A percentile compares a stretch with the other conserved stretches of the same genome.
These are phyloP conservation scores for Saccharomyces hybrid DNA, from an alignment of 1,139 yeast species.

Conservation along the genomic window DNA sequence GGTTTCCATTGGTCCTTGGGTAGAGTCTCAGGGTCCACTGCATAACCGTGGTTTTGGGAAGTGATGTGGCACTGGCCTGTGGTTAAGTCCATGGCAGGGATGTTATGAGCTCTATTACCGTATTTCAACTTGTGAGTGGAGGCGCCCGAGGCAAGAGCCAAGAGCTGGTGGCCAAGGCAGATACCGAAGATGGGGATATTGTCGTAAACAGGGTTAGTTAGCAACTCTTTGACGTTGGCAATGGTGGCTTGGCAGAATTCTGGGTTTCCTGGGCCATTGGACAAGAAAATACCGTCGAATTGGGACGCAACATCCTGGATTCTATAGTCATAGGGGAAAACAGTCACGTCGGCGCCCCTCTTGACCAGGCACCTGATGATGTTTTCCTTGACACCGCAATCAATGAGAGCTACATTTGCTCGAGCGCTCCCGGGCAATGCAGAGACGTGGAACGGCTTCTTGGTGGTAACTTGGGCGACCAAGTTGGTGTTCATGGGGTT, in stretches of 20 bases:
- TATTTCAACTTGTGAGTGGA: constrained; percentile 86
- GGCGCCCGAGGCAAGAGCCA: constrained; percentile 92
- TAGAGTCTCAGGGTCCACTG: constrained; percentile 77
- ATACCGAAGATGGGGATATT: constrained; percentile 92
- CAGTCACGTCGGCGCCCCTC: constrained; percentile 94
- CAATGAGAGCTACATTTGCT: constrained; percentile 82
- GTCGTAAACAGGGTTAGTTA: constrained; percentile 43
- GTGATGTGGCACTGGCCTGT: constrained; percentile 95
- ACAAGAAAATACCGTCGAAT: constrained; percentile 89
- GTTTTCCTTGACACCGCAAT: constrained; percentile 97
- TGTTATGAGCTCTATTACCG: constrained; percentile 98
- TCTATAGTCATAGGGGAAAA: constrained; percentile 92
- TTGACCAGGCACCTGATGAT: constrained; percentile 85
- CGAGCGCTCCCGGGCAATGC: constrained; percentile 26
- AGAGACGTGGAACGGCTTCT: constrained; percentile 86
- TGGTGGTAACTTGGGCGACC: constrained; percentile 90
- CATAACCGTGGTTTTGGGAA: constrained; percentile 97
- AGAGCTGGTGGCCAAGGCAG: constrained; percentile 92
- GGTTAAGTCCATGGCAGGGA: constrained; percentile 83
- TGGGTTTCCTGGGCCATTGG: constrained; percentile 99
- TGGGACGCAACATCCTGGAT: constrained; percentile 83
- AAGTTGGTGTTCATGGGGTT: constrained; percentile 78
- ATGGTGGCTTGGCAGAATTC: constrained; percentile 83
- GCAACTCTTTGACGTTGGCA: constrained; percentile 61
- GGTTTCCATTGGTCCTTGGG: constrained; percentile 65